A percentile compares a stretch with the other conserved stretches of the same genome.
phyloP scores from a whole-genome alignment of 2,329 filamentous ascomycete genomes.

The Dendryphion nanum region DNA sequence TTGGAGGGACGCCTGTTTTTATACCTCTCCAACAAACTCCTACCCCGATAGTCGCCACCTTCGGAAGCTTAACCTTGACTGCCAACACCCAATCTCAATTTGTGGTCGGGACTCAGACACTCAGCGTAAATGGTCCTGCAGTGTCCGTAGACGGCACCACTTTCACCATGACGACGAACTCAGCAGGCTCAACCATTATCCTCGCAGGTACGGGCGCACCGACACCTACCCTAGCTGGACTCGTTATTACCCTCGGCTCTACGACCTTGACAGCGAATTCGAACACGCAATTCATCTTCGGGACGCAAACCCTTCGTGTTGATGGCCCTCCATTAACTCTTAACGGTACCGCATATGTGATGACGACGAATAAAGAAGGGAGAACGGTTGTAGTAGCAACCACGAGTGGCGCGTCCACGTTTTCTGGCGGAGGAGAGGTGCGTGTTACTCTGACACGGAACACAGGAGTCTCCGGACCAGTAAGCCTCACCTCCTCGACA shows the following conservation, averaged over 20 bases:
- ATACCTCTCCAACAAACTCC: background rate
- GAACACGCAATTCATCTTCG: slow-evolving; percentile 5
- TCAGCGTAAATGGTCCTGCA: background rate
- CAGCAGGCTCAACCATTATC: background rate
- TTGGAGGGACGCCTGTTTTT: too few relatives aligned
- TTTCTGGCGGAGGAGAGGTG: too few relatives aligned
- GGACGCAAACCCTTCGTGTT: background rate
- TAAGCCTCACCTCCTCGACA: too few relatives aligned
- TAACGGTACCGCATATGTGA: background rate
- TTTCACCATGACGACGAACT: background rate
- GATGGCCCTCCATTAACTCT: background rate
- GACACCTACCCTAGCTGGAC: background rate
- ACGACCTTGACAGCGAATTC: slow-evolving; percentile 8
- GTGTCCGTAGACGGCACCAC: background rate
- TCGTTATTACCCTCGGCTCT: slow-evolving; percentile 4
- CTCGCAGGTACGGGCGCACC: background rate
- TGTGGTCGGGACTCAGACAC: background rate
- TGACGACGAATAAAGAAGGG: background rate
- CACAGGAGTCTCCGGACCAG: too few relatives aligned
- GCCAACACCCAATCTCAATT: background rate
- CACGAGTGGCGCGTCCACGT: background rate
- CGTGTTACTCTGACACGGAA: too few relatives aligned
- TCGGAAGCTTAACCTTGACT: background rate
- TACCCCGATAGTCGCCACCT: background rate
- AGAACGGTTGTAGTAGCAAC: background rate